phyloP scores from a whole-genome alignment of 2,329 filamentous ascomycete species.

The Venturia nashicola region DNA sequence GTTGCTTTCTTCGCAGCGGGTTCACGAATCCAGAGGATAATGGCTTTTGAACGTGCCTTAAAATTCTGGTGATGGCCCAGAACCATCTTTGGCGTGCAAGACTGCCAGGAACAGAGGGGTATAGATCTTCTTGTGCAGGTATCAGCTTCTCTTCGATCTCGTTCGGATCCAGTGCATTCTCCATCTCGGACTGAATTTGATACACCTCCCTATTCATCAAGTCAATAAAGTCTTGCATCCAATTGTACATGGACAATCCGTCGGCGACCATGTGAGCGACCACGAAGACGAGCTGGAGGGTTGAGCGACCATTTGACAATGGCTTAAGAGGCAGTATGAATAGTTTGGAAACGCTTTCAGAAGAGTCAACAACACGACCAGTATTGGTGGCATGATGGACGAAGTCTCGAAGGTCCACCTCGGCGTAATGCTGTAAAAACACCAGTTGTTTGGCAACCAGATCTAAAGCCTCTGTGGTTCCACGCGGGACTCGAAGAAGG shows the following conservation, averaged over 20 bases:
- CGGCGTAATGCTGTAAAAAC: conserved; percentile 22
- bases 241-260: conserved; percentile 28
- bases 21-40: conserved; percentile 29
- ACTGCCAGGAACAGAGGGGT: conserved; percentile 26
- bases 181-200: conserved; percentile 3
- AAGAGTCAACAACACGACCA: conserved; percentile 26
- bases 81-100: conserved; percentile 32
- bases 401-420: conserved; percentile 25
- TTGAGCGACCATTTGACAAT: conserved; percentile 16
- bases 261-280: conserved; percentile 35
- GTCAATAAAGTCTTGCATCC: conserved; percentile 29
- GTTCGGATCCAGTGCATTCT: conserved; percentile 11
- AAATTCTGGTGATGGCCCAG: conserved; percentile 32
- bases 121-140: conserved; percentile 34
- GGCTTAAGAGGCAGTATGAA: conserved; percentile 25
- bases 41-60: conserved; percentile 29
- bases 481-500: conserved; percentile 20
- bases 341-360: conserved; percentile 24
- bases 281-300: conserved; percentile 25
- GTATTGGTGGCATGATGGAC: conserved; percentile 30
- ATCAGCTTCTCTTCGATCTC: conserved; percentile 7
- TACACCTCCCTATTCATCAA: conserved; percentile 21
- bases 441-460: conserved; percentile 20
- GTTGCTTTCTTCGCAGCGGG: conserved; percentile 22
- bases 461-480: conserved; percentile 19